Percentiles rank a stretch among this genome's conserved stretches.
Evolutionary conservation across 2,329 filamentous ascomycete genomes (phyloP).

Genomic region (Beauveria sp.): DNA sequence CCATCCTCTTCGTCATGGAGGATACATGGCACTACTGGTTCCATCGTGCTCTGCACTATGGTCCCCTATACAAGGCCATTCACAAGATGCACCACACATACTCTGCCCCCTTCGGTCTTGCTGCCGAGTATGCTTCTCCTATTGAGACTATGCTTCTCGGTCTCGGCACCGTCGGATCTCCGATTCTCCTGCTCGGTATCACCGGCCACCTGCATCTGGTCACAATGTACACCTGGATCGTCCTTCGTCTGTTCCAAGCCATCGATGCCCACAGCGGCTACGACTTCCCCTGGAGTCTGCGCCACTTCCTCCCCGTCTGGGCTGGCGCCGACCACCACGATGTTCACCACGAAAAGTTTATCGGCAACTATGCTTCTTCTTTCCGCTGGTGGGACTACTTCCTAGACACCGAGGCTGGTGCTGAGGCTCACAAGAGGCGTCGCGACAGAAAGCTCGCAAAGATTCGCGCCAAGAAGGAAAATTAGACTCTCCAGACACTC

Average conservation of each 20-base stretch:
- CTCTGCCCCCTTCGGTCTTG: constrained; percentile 91
- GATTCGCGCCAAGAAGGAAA: constrained; percentile 58
- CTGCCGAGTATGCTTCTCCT: constrained; percentile 94
- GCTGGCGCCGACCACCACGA: constrained; percentile 96
- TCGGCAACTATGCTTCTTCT: constrained; percentile 95
- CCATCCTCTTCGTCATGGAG: constrained; percentile 90
- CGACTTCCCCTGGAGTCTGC: constrained; percentile 95
- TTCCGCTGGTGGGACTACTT: constrained; percentile 99
- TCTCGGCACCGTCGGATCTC: constrained; percentile 73
- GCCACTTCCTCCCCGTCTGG: constrained; percentile 96
- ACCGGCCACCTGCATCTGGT: constrained; percentile 87
- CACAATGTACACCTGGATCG: constrained; percentile 98
- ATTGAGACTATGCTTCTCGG: constrained; percentile 96
- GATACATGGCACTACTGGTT: constrained; percentile 98
- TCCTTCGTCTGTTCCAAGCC: constrained; percentile 88
- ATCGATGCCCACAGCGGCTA: constrained; percentile 97
- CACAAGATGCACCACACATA: constrained; percentile 99
- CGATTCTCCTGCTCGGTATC: constrained; percentile 74
- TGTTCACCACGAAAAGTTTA: constrained; percentile 94
- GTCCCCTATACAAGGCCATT: constrained; percentile 88
- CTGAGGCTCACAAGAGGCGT: constrained; percentile 77
- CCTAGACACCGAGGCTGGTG: constrained; percentile 87
- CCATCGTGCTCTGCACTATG: constrained; percentile 89
- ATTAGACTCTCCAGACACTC: constrained; percentile 36
- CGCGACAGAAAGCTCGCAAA: constrained; percentile 67